Percentiles rank a stretch among this genome's conserved stretches.
Conservation (phyloP, 192 early-diverging fungal genomes). For the Chytriomyces sp. region DNA sequence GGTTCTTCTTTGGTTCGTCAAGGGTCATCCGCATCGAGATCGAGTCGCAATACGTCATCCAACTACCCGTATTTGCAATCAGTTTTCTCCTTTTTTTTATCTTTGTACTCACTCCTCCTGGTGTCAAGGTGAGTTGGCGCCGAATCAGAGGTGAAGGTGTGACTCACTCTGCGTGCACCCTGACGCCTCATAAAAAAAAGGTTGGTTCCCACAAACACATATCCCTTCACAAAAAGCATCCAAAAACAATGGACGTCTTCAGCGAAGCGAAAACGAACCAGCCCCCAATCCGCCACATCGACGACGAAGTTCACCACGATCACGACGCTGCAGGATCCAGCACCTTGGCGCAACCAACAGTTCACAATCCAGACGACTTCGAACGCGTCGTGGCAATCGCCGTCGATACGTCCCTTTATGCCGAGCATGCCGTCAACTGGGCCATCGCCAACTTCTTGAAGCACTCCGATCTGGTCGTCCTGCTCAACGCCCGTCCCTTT, state of each 20-base stretch:
- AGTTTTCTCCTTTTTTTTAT: background rate
- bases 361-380: background rate
- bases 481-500: slow-evolving; percentile 35
- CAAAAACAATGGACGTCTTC: slow-evolving; percentile 12
- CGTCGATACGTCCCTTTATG: slow-evolving; percentile 29
- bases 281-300: background rate
- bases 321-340: slow-evolving; percentile 28
- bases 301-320: background rate
- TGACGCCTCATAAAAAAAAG: too few species aligned
- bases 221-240: background rate
- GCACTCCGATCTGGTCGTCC: slow-evolving; percentile 36
- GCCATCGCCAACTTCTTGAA: slow-evolving; percentile 35
- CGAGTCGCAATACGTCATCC: too few species aligned
- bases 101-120: background rate
- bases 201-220: background rate
- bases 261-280: slow-evolving; percentile 4
- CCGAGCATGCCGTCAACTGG: slow-evolving; percentile 38
- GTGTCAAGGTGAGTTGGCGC: background rate
- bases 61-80: background rate
- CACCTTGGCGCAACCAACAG: too few species aligned
- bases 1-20: slow-evolving; percentile 73
- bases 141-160: background rate
- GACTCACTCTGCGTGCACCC: too few species aligned
- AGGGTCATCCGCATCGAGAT: too few species aligned
- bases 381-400: slow-evolving; percentile 37